Conservation (phyloP, 2,329 filamentous ascomycete genomes). For the Xylariaceae sp. region DNA sequence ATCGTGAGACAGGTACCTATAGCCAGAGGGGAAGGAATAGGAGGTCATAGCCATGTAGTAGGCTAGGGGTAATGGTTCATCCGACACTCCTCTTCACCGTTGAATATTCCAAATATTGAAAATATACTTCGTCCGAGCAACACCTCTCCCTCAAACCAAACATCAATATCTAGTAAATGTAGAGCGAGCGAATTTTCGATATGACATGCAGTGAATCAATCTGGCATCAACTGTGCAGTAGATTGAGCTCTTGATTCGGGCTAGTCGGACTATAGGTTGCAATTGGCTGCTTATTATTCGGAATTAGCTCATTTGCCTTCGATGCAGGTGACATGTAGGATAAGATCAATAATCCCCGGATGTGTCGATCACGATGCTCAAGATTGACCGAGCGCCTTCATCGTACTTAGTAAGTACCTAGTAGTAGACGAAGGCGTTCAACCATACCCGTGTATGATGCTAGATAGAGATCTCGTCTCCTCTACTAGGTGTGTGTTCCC, state of each 20-base stretch:
- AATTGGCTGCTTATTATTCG: neutral
- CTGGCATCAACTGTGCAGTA: neutral
- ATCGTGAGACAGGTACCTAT: neutral
- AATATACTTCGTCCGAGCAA: neutral
- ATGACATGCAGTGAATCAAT: neutral
- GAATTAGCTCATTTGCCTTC: neutral
- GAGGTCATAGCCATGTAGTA: neutral
- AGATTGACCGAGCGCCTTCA: neutral
- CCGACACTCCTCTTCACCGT: neutral
- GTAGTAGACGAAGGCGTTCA: neutral
- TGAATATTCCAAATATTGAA: neutral
- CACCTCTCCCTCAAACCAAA: neutral
- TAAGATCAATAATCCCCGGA: neutral
- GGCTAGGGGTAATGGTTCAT: neutral
- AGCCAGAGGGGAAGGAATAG: neutral
- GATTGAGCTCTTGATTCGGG: neutral
- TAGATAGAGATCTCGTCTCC: neutral
- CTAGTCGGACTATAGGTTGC: neutral
- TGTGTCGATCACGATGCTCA: neutral
- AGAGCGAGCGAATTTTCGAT: neutral
- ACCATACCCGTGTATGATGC: neutral
- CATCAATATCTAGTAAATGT: neutral
- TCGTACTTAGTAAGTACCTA: neutral
- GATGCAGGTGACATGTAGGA: neutral
- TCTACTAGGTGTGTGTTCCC: constrained; percentile 19